Evolutionary conservation across 2,329 filamentous ascomycete species (phyloP).

Genomic region (Claviceps sp.): DNA sequence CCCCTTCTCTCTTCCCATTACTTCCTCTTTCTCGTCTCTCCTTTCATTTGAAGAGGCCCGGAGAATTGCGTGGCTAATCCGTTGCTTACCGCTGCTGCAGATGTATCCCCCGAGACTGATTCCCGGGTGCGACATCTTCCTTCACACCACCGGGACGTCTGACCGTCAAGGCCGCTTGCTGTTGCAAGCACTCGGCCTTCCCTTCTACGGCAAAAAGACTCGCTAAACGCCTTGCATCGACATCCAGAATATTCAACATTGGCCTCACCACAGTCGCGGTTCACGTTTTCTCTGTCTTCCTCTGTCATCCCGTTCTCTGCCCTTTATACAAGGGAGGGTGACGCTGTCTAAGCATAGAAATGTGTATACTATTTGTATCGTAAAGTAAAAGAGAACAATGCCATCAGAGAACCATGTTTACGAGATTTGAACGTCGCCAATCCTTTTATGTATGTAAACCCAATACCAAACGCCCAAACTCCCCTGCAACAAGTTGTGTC

Average conservation of each 20-base stretch:
- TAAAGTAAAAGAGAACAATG: slow-evolving; percentile 6
- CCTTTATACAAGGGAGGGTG: background rate
- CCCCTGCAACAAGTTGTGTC: slow-evolving; percentile 20
- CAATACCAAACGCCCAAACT: slow-evolving; percentile 13
- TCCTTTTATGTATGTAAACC: slow-evolving; percentile 3
- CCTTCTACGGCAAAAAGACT: slow-evolving; percentile 64
- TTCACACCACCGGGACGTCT: slow-evolving; percentile 73
- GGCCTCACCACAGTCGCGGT: too few species aligned
- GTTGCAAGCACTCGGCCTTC: slow-evolving; percentile 33
- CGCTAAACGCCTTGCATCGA: slow-evolving; percentile 12
- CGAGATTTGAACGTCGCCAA: background rate
- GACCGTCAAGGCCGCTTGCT: slow-evolving; percentile 76
- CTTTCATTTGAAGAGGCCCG: too few species aligned
- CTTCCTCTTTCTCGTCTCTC: background rate
- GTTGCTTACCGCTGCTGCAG: slow-evolving; percentile 16
- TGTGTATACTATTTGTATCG: slow-evolving; percentile 24
- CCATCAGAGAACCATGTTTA: background rate
- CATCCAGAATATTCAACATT: background rate
- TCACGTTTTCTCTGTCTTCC: background rate
- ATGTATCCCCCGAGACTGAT: slow-evolving; percentile 59
- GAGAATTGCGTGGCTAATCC: too few species aligned
- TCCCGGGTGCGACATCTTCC: slow-evolving; percentile 68
- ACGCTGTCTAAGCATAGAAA: slow-evolving; percentile 6
- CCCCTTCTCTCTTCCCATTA: background rate
- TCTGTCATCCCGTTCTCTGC: background rate